phyloP scores from a whole-genome alignment of 345 rosid species.

The Lepidium didymum region DNA sequence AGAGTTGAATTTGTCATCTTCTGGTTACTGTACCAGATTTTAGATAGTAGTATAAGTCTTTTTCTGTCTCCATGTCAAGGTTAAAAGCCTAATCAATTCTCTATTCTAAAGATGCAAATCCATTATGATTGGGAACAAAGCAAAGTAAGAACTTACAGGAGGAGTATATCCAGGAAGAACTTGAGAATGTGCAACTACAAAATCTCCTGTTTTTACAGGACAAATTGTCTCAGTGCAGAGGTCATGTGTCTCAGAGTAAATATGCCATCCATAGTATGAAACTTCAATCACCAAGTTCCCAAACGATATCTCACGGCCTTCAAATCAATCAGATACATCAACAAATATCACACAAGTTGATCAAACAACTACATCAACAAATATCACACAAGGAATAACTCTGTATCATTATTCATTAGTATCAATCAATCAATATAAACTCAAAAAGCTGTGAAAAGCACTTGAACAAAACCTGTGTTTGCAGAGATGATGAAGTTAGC shows the following conservation, averaged over 20 bases:
- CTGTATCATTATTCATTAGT: too few relatives aligned
- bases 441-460: not conserved
- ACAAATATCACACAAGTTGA: too few relatives aligned
- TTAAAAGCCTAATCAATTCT: not conserved
- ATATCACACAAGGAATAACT: too few relatives aligned
- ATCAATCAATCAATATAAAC: not conserved
- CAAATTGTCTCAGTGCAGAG: conserved; percentile 80
- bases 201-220: conserved; percentile 68
- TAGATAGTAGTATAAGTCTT: not conserved
- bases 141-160: conserved; percentile 50
- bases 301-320: conserved; percentile 45
- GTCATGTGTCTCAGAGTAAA: conserved; percentile 69
- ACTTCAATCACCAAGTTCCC: conserved; percentile 81
- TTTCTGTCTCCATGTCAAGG: not conserved
- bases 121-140: not conserved
- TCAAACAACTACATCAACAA: too few relatives aligned
- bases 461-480: conserved; percentile 37
- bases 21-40: not conserved
- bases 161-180: conserved; percentile 79
- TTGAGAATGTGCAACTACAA: conserved; percentile 76
- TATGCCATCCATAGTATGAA: conserved; percentile 74
- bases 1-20: not conserved
- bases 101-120: not conserved
- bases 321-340: not conserved
- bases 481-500: conserved; percentile 68